Percentiles rank a stretch among this genome's conserved stretches.
Conservation (phyloP, 768 basidiomycete genomes). For the Mycena haematopus region DNA sequence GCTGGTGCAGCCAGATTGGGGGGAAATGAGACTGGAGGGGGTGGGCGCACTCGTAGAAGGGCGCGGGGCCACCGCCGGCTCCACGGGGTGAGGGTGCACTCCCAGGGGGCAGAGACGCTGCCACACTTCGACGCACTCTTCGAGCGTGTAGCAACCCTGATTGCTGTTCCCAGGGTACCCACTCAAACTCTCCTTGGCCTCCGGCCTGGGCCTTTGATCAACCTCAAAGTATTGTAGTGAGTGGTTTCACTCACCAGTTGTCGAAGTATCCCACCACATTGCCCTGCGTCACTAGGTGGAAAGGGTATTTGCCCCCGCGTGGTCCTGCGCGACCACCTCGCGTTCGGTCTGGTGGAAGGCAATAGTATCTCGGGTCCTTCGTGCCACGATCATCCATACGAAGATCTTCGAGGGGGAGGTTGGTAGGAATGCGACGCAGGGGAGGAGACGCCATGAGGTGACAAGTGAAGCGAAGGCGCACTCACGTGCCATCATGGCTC, state of each 20-base stretch:
- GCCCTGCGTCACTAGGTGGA: neutral
- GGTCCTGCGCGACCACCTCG: neutral
- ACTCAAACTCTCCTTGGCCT: neutral
- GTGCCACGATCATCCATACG: neutral
- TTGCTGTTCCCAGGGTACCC: neutral
- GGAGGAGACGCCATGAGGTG: neutral
- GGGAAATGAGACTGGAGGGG: too few relatives aligned
- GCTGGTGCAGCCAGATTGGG: too few relatives aligned
- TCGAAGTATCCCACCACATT: neutral
- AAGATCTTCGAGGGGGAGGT: neutral
- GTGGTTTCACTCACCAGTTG: neutral
- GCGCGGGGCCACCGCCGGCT: neutral
- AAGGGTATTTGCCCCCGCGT: neutral
- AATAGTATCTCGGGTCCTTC: neutral
- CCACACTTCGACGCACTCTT: constrained; percentile 3
- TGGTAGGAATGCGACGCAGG: neutral
- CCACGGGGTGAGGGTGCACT: constrained; percentile 8
- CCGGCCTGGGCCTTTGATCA: neutral
- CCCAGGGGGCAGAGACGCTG: constrained; percentile 1
- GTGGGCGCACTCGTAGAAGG: too few relatives aligned
- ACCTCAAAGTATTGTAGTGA: rapidly evolving
- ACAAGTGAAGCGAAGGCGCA: too few relatives aligned
- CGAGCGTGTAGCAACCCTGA: neutral
- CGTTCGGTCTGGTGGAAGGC: neutral
- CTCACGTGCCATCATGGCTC: too few relatives aligned